Evolutionary conservation across 371 early-diverging fungal species (phyloP).

Genomic region (Saksenaea oblongispora): DNA sequence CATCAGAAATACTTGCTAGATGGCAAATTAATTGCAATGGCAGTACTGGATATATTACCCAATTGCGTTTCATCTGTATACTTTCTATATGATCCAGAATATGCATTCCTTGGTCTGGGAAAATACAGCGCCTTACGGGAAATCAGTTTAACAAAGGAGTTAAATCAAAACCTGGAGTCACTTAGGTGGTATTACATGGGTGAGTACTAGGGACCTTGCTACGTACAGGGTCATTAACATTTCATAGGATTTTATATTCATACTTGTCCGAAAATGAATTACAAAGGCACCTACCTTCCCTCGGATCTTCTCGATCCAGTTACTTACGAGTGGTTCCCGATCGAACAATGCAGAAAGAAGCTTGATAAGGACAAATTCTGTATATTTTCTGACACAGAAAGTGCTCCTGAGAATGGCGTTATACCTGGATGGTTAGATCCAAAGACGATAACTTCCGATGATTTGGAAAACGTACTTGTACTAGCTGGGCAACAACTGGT

Average conservation of each 20-base stretch:
- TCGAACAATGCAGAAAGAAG: constrained; percentile 22
- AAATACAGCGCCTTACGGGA: constrained; percentile 85
- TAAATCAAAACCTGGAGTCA: constrained; percentile 23
- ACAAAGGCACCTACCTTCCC: constrained; percentile 88
- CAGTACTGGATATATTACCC: constrained; percentile 91
- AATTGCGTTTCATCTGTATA: constrained; percentile 91
- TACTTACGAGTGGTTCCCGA: constrained; percentile 45
- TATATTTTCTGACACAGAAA: constrained; percentile 10
- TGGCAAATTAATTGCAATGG: constrained; percentile 79
- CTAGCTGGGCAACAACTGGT: not conserved
- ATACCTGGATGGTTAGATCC: constrained; percentile 10
- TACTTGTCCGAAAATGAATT: constrained; percentile 88
- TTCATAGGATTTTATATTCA: constrained; percentile 84
- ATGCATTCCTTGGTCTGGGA: constrained; percentile 72
- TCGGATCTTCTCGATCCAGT: constrained; percentile 77
- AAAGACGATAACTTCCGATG: not conserved
- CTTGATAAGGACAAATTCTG: constrained; percentile 25
- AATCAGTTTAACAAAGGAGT: constrained; percentile 56
- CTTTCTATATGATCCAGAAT: constrained; percentile 90
- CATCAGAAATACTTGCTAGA: constrained; percentile 88
- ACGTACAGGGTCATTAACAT: not conserved
- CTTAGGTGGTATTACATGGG: constrained; percentile 89
- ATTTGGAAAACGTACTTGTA: constrained; percentile 1
- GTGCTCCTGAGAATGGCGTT: not conserved
- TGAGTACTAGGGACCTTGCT: constrained; percentile 21